These are phyloP conservation scores for Polyporus arcularius DNA, from an alignment of 768 basidiomycete genomes.

Conservation along the genomic window DNA sequence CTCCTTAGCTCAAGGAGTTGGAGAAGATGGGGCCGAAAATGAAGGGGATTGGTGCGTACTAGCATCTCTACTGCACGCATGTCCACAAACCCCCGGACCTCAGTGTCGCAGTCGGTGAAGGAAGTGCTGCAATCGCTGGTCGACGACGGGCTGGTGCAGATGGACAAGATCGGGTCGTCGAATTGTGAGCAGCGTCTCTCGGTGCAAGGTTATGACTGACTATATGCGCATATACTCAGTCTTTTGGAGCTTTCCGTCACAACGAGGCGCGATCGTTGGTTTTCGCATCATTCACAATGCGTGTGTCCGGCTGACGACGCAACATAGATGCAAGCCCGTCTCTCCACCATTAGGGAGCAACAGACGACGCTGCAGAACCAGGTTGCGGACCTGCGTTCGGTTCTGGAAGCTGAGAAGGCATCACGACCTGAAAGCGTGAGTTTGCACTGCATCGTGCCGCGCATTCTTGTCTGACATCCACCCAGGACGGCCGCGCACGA, in stretches of 20 bases:
- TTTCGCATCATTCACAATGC: too few species aligned
- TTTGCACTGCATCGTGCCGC: background rate
- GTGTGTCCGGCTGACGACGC: background rate
- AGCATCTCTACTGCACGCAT: background rate
- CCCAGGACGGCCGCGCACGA: slow-evolving; percentile 57
- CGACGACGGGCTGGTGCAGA: slow-evolving; percentile 82
- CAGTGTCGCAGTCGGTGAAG: slow-evolving; percentile 90
- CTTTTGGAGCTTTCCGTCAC: slow-evolving; percentile 96
- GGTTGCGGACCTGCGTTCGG: slow-evolving; percentile 29
- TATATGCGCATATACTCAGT: slow-evolving; percentile 48
- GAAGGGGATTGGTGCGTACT: slow-evolving; percentile 79
- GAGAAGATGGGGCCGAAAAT: slow-evolving; percentile 87
- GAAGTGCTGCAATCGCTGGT: slow-evolving; percentile 87
- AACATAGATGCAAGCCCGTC: slow-evolving; percentile 56
- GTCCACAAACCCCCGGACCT: background rate
- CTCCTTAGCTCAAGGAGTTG: slow-evolving; percentile 76
- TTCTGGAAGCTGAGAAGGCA: slow-evolving; percentile 52
- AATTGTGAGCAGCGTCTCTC: slow-evolving; percentile 64
- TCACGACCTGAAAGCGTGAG: slow-evolving; percentile 61
- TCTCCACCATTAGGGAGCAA: slow-evolving; percentile 49
- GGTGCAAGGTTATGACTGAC: slow-evolving; percentile 4
- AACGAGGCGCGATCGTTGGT: slow-evolving; percentile 73
- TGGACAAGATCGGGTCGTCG: slow-evolving; percentile 92
- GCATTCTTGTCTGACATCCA: background rate
- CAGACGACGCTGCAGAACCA: slow-evolving; percentile 41